Evolutionary conservation across 768 basidiomycete genomes (phyloP), one percentile per base, ranked within the genome.

Genomic region (Lentinula lateritia): DNA sequence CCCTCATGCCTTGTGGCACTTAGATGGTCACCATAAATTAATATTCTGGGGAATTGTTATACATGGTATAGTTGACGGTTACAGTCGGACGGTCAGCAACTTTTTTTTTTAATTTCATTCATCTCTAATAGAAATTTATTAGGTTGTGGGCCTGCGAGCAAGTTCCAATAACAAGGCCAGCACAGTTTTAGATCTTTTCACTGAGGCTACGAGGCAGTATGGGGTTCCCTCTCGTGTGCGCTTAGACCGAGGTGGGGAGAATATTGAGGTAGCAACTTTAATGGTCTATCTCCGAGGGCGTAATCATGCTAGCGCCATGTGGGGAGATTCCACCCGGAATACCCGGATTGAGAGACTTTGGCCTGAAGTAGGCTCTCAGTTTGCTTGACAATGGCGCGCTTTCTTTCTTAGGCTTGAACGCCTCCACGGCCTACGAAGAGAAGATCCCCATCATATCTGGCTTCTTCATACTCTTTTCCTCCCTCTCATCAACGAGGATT

Each of bases 321-420:
- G 74, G 74, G 46, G 46, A 7, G 70, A 70, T 6, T 82, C 76
- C 0, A 77, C 75, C 0, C 63, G 66, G 6, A 83, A 82, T 58
- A 75, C 76, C 0, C 65, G 72, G 0, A 81, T 81, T 60, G 80
- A 83, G 63, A 58, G 70, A 0, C 66, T 81, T 0, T 82, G 80
- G 80, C 71, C 78, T 15, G 79, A 82, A 48, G 70, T 78, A 38
- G 76, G 78, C 0, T 46, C 58, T 0, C 71, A 76, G 9, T 81
- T 82, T 71, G 73, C 65, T 0, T 66, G 70, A 3, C 46, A 32
- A 9, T 82, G 81, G 81, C 50, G 70, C 0, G 76, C 73, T 0
- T 80, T 81, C 61, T 83, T 83, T 45, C 64, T 52, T 0, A 63
- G 67, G 0, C 68, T 82, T 0, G 78, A 79, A 46, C 12, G 61